phyloP scores from a whole-genome alignment of 2,329 filamentous ascomycete species.

The Torrubiella hemipterigena region DNA sequence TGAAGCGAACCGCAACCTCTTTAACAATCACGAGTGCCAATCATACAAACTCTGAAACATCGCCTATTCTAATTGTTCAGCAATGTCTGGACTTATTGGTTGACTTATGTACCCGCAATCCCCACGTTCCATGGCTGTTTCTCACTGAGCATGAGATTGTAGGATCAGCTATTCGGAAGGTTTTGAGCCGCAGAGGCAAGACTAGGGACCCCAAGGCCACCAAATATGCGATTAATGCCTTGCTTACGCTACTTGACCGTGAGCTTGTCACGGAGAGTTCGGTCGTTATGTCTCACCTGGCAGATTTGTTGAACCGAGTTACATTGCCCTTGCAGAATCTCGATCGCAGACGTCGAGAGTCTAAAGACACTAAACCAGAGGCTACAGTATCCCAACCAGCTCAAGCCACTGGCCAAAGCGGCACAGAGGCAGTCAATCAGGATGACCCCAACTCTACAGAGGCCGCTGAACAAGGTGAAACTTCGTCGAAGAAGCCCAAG shows the following conservation, averaged over 20 bases:
- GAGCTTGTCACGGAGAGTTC: conserved; percentile 94
- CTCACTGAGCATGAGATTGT: conserved; percentile 81
- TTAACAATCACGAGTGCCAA: conserved; percentile 27
- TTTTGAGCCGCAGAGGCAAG: conserved; percentile 73
- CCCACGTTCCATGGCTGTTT: conserved; percentile 83
- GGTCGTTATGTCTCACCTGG: conserved; percentile 89
- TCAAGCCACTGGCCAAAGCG: conserved; percentile 7
- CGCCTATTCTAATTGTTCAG: conserved; percentile 87
- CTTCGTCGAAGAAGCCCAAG: conserved; percentile 37
- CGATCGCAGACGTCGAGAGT: conserved; percentile 72
- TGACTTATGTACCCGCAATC: conserved; percentile 73
- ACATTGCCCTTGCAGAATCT: conserved; percentile 75
- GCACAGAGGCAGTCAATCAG: conserved; percentile 17
- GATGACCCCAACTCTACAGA: conserved; percentile 13
- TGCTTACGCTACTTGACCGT: conserved; percentile 81
- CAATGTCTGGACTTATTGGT: conserved; percentile 83
- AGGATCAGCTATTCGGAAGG: conserved; percentile 63
- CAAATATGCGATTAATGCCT: conserved; percentile 84
- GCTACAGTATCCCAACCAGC: conserved; percentile 11
- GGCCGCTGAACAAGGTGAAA: conserved; percentile 17
- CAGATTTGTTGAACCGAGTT: conserved; percentile 74
- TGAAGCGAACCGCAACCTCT: conserved; percentile 64
- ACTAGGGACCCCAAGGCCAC: conserved; percentile 71
- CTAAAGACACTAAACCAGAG: conserved; percentile 30
- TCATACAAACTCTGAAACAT: conserved; percentile 70